Base-by-base conservation (phyloP, 495 filamentous ascomycete genomes). In the Aspergillus funiculosus region DNA sequence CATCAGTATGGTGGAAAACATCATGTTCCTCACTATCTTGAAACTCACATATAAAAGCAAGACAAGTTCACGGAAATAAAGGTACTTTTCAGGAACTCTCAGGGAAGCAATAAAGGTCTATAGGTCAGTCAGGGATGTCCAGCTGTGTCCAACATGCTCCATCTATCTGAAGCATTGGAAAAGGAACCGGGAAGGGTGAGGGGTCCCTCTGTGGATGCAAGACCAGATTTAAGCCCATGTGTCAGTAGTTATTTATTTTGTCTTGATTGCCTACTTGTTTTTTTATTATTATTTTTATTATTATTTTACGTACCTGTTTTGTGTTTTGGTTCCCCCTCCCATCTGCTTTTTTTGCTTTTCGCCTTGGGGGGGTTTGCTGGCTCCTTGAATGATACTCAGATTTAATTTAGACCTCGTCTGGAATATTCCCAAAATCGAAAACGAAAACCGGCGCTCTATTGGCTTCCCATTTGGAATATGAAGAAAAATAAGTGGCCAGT, bases 181-280 rank as follows among this genome's bases (percentile, higher is more conserved):
- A 56, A 49, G 39, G 54, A 43, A 40, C 57, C 39, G 48, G 40
- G n/a, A 46, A 44, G 46, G 26, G 48, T 39, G 45, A 53, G 50
- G 39, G 47, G 54, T 47, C 43, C n/a, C n/a, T 58, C 30, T 48
- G 53, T 53, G 50, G 53, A 58, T 48, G 43, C 39, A 52, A 48
- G 47, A 43, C 44, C 47, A 54, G 51, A 52, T 50, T 61, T 54
- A 50, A 58, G 52, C 32, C 49, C 55, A 58, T 58, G 58, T 52
- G 52, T 48, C 32, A 43, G 39, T 36, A 37, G 17, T 13, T 48
- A 32, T 8, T 49, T 38, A 32, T 50, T 48, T 39, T 20, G 28
- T 39, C 19, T 45, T 39, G 35, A 43, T 51, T 52, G 39, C 40
- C 27, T 40, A 14, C 20, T 34, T 39, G 18, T 13, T 25, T 37